Conservation (phyloP, 2,329 filamentous ascomycete genomes). For the Aspergillus pseudoviridinutans region DNA sequence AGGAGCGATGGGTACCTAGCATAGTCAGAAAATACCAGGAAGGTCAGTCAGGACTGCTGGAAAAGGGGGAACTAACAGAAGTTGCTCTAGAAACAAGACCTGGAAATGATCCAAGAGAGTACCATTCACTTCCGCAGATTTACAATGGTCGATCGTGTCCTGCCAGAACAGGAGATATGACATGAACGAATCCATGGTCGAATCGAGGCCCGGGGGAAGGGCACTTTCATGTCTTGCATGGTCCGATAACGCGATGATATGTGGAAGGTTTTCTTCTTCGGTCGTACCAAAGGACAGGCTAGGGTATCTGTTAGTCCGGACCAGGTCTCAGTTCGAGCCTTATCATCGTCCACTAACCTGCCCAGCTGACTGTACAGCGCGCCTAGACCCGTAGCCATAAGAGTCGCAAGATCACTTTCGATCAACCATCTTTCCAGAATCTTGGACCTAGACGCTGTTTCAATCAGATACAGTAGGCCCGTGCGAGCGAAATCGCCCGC, state of each 20-base stretch:
- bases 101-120: slow-evolving; percentile 96
- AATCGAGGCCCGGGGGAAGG: slow-evolving; percentile 75
- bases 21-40: slow-evolving; percentile 5
- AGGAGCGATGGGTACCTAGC: slow-evolving; percentile 85
- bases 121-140: slow-evolving; percentile 84
- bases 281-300: slow-evolving; percentile 77
- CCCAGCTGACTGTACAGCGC: slow-evolving; percentile 68
- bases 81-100: slow-evolving; percentile 89
- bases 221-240: slow-evolving; percentile 70
- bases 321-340: slow-evolving; percentile 48
- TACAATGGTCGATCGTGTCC: slow-evolving; percentile 93
- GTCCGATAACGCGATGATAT: slow-evolving; percentile 84
- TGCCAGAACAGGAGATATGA: slow-evolving; percentile 98
- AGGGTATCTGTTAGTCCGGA: slow-evolving; percentile 44
- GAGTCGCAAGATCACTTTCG: slow-evolving; percentile 88
- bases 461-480: slow-evolving; percentile 90
- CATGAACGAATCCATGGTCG: slow-evolving; percentile 88
- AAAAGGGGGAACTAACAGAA: slow-evolving; percentile 61
- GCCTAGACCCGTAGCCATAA: slow-evolving; percentile 94
- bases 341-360: slow-evolving; percentile 39
- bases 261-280: slow-evolving; percentile 62
- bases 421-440: slow-evolving; percentile 93
- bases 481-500: slow-evolving; percentile 95
- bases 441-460: slow-evolving; percentile 79
- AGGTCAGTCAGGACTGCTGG: neutral